These are phyloP conservation scores for Pulveroboletus ravenelii DNA, from an alignment of 768 basidiomycete species.

Conservation along the genomic window DNA sequence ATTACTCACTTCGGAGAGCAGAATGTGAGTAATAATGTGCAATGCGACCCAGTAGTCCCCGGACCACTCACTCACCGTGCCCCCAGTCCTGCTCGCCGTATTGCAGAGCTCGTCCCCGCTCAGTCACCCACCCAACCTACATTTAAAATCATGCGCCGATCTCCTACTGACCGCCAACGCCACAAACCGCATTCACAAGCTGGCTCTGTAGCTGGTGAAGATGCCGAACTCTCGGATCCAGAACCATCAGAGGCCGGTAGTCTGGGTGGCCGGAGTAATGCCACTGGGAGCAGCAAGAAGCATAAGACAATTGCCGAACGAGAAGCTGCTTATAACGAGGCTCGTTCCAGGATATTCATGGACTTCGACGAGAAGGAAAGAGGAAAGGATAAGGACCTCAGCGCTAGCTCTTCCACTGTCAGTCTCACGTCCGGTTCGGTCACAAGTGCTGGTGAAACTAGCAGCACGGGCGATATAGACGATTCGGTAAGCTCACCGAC, in stretches of 20 bases:
- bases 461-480: constrained; percentile 61
- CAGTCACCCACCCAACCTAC: constrained; percentile 68
- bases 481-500: constrained; percentile 67
- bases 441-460: constrained; percentile 49
- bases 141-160: constrained; percentile 84
- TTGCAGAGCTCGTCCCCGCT: constrained; percentile 74
- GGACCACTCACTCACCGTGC: constrained; percentile 13
- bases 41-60: neutral
- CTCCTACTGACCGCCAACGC: constrained; percentile 47
- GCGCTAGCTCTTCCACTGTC: constrained; percentile 70
- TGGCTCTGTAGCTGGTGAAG: constrained; percentile 69
- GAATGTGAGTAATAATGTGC: constrained; percentile 53
- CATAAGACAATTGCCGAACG: constrained; percentile 79
- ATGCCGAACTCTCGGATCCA: constrained; percentile 70
- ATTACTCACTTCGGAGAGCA: constrained; percentile 54
- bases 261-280: constrained; percentile 62
- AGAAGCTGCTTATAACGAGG: constrained; percentile 86
- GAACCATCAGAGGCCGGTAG: constrained; percentile 83
- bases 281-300: constrained; percentile 60
- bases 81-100: constrained; percentile 59
- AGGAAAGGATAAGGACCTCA: constrained; percentile 67
- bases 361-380: constrained; percentile 68
- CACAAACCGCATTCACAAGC: constrained; percentile 64
- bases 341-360: constrained; percentile 83
- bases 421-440: constrained; percentile 68